Base-by-base conservation (phyloP, 192 early-diverging fungal species). In the Rhizophagus sp. region DNA sequence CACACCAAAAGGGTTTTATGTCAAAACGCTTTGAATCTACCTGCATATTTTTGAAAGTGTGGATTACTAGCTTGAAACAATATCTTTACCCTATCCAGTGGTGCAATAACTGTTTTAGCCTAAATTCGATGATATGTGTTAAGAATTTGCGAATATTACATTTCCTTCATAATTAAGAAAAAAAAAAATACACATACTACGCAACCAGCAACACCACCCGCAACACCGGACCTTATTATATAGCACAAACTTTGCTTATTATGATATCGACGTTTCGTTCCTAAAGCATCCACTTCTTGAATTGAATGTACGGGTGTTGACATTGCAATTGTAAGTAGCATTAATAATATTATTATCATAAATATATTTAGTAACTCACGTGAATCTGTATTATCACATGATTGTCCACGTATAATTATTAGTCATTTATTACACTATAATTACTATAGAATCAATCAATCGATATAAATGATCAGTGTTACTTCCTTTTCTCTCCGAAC, bases 61-160 rank as follows among this genome's bases (percentile, higher is more conserved):
- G 93, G 91, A 78, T 92, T 92, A 82, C 89, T 91, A 25, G 95
- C 85, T 86, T 96, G 95, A 67, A 96, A 96, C 64, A 96, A 82
- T 30, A 96, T 96, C 85, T 96, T 96, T 34, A 96, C 93, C 62
- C 95, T 88, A 83, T 96, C 95, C 64, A 96, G 80, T 13, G 95
- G 95, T 44, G 95, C 95, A 81, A 95, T 91, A 1, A 88, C 87
- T 5, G 93, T 91, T 76, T 94, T 95, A 10, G 91, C 94, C 93
- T 88, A 82, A 49, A 47, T n/a, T 49, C 8, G 7, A 22, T 9
- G 41, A 62, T 57, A 69, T 41, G 22, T 62, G 50, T 41, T 25
- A 19, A 57, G 50, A 57, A 25, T 25, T 64, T 65, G 34, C 6
- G 22, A 22, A 24, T 57, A 61, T 15, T 69, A 11, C n/a, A n/a